Conservation (phyloP, 495 filamentous ascomycete species). For the Aspergillus steynii region DNA sequence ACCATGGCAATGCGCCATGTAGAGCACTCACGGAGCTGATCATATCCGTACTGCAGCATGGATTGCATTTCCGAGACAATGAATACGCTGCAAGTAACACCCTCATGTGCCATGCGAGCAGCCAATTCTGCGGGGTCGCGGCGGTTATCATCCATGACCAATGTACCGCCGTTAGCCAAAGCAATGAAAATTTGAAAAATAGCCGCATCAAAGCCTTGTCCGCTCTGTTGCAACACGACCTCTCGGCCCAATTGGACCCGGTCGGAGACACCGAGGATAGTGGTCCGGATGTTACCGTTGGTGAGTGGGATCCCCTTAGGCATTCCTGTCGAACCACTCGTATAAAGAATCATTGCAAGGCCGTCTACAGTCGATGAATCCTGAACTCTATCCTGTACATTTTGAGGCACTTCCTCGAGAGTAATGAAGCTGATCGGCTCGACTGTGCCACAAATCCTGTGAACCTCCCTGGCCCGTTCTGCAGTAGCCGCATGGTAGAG, state of each 20-base stretch:
- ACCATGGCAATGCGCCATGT: constrained; percentile 10
- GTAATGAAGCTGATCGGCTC: no score
- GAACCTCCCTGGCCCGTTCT: not conserved
- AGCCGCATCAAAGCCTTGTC: constrained; percentile 27
- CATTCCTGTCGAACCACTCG: constrained; percentile 27
- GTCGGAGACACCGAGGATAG: constrained; percentile 21
- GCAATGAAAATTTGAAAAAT: constrained; percentile 25
- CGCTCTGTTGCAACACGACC: constrained; percentile 31
- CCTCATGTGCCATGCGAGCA: constrained; percentile 24
- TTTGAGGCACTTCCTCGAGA: no score
- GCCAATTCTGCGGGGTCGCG: constrained; percentile 24
- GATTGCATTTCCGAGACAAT: constrained; percentile 32
- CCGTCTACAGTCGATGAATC: not conserved
- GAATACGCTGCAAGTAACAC: constrained; percentile 28
- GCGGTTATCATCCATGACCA: constrained; percentile 17
- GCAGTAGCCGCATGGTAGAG: constrained; percentile 6
- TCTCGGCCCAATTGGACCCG: constrained; percentile 4
- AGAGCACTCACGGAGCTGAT: constrained; percentile 6
- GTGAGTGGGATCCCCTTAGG: constrained; percentile 30
- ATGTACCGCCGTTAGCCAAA: constrained; percentile 23
- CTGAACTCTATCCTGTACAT: no score
- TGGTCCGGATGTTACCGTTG: constrained; percentile 17
- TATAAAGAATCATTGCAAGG: constrained; percentile 32
- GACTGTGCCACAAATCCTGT: not conserved
- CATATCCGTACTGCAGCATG: constrained; percentile 26